Conservation (phyloP, 176 grass and related monocot genomes). For the Carex myosuroides region DNA sequence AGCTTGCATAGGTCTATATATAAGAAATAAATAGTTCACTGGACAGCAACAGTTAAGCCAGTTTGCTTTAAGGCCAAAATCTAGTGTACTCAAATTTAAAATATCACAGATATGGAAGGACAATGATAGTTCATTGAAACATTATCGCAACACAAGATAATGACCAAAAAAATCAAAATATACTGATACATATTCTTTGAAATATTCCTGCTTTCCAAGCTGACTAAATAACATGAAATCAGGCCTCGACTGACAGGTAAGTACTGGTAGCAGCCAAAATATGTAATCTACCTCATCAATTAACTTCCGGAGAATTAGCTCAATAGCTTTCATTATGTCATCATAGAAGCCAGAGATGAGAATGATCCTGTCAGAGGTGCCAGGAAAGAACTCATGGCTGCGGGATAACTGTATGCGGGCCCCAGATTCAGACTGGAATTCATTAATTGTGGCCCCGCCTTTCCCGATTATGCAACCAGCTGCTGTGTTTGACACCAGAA, state of each 20-base stretch:
- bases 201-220: neutral
- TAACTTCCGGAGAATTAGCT: constrained; percentile 88
- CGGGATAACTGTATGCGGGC: constrained; percentile 95
- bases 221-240: neutral
- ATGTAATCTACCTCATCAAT: constrained; percentile 52
- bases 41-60: neutral
- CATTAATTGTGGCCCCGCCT: constrained; percentile 92
- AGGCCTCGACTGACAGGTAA: neutral
- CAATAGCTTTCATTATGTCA: constrained; percentile 90
- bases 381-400: constrained; percentile 90
- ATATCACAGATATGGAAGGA: neutral
- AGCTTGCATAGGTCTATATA: neutral
- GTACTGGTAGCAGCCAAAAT: neutral
- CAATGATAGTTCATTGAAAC: neutral
- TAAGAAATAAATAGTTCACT: neutral
- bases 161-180: neutral
- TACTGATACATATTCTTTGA: neutral
- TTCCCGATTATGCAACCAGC: constrained; percentile 96
- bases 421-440: constrained; percentile 84
- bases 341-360: constrained; percentile 82
- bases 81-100: neutral
- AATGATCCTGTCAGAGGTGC: constrained; percentile 92
- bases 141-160: neutral
- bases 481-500: constrained; percentile 85
- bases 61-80: neutral